Percentiles rank a stretch among this genome's conserved stretches.
phyloP scores from a whole-genome alignment of 345 rosid genomes.

The Linum lewisii region DNA sequence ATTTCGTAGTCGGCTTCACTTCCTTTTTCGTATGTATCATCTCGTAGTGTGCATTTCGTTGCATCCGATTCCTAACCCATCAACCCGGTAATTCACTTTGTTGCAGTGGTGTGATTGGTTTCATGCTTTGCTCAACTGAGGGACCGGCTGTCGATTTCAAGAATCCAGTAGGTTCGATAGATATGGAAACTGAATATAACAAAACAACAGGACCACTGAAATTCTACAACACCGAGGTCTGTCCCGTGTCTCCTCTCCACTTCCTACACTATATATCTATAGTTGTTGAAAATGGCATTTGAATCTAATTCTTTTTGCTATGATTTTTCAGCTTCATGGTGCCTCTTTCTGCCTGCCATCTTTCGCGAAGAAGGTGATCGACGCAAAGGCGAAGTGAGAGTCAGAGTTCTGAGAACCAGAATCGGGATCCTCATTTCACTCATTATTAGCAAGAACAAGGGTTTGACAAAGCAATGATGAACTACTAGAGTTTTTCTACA shows the following conservation, averaged over 20 bases:
- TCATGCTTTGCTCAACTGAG: slow-evolving; percentile 64
- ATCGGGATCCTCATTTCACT: not conserved
- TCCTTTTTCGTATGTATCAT: not conserved
- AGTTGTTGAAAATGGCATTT: not conserved
- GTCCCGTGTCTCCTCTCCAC: not conserved
- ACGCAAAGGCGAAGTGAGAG: not conserved
- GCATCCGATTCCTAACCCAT: not conserved
- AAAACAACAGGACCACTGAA: slow-evolving; percentile 42
- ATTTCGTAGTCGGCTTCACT: no score
- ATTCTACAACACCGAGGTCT: slow-evolving; percentile 54
- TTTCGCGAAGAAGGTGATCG: slow-evolving; percentile 30
- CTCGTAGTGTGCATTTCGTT: not conserved
- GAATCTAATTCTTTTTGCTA: not conserved
- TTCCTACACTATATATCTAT: not conserved
- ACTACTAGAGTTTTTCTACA: not conserved
- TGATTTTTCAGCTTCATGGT: slow-evolving; percentile 37
- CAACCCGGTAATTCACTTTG: not conserved
- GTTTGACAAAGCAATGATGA: no score
- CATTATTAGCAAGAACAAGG: not conserved
- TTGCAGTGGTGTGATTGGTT: slow-evolving; percentile 62
- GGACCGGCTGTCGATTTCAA: slow-evolving; percentile 57
- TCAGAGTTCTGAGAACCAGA: no score
- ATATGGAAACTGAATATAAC: slow-evolving; percentile 19
- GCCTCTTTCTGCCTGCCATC: slow-evolving; percentile 57
- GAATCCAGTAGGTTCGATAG: slow-evolving; percentile 36